Percentiles rank a stretch among this genome's conserved stretches.
These are phyloP conservation scores for Prunus campanulata DNA, from an alignment of 306 rosid species.

Conservation along the genomic window DNA sequence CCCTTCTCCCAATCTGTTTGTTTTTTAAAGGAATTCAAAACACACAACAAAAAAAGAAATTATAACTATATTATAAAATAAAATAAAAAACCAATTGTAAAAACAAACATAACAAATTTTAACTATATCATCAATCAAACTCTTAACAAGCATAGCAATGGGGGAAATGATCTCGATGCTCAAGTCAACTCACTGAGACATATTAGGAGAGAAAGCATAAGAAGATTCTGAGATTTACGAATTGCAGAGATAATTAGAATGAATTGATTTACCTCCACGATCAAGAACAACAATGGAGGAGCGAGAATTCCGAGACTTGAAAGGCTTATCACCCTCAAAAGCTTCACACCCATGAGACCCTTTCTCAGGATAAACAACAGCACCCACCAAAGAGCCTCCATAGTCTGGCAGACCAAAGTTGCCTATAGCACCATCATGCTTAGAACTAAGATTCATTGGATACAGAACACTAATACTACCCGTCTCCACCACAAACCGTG, in stretches of 20 bases:
- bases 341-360: slow-evolving; percentile 51
- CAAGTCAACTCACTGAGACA: not conserved
- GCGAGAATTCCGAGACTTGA: slow-evolving; percentile 38
- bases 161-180: not conserved
- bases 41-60: not conserved
- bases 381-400: slow-evolving; percentile 77
- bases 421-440: slow-evolving; percentile 67
- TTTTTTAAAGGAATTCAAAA: not conserved
- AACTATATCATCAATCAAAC: not conserved
- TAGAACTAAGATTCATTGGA: slow-evolving; percentile 41
- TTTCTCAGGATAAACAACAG: slow-evolving; percentile 59
- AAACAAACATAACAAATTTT: not conserved
- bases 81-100: not conserved
- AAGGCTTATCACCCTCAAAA: slow-evolving; percentile 73
- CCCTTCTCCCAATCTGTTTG: not conserved
- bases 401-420: slow-evolving; percentile 93
- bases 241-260: not conserved
- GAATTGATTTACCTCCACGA: slow-evolving; percentile 75
- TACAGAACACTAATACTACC: slow-evolving; percentile 59
- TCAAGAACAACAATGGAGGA: slow-evolving; percentile 68
- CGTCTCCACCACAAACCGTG: slow-evolving; percentile 79
- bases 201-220: no score
- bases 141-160: not conserved
- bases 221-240: not conserved
- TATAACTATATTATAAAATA: not conserved